Base-by-base conservation (phyloP, 1,139 yeast species). In the Blastobotrys illinoisensis region DNA sequence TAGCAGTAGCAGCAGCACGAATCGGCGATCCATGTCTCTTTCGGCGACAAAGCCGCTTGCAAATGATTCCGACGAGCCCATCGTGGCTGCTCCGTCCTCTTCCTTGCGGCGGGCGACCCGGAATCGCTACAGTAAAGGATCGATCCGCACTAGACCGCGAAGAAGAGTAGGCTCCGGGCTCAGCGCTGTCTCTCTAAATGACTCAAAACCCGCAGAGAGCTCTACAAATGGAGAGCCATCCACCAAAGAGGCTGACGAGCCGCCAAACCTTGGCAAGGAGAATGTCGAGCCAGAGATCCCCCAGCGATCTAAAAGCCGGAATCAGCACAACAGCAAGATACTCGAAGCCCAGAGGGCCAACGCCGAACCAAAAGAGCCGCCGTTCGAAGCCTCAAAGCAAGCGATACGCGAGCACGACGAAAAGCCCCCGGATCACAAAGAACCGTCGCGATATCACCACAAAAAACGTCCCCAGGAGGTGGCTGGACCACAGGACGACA, bases 51-150 rank as follows among this genome's bases (percentile, higher is more conserved):
- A 55, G 46, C 58, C 65, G 18, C 55, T 61, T 44, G 61, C 67
- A 3, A 62, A 62, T 50, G 68, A 65, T 52, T 59, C 65, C 36
- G 70, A 66, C 44, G 61, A 64, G 48, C 69, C 69, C 1, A 64
- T 67, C 20, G 53, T 67, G 50, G 61, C 67, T 9, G 58, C 67
- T 0, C 67, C 66, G 2, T 61, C 66, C 9, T 58, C 67, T 5
- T 67, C 70, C 6, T 59, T 67, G 40, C 57, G 68, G 9, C 54
- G 70, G 23, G 61, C 69, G 1, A 64, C 68, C 1, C 55, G 65
- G 44, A 66, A 69, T 4, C 54, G 65, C 32, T 64, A 66, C 54
- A 62, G 60, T 49, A 66, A 64, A 54, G 52, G 40, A 16, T 32
- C 40, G 4, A 32, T 32, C 16, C 40, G 40, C 40, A 32, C 14